These are phyloP conservation scores for Pseudonectria buxi DNA, from an alignment of 2,329 filamentous ascomycete species.

Conservation along the genomic window DNA sequence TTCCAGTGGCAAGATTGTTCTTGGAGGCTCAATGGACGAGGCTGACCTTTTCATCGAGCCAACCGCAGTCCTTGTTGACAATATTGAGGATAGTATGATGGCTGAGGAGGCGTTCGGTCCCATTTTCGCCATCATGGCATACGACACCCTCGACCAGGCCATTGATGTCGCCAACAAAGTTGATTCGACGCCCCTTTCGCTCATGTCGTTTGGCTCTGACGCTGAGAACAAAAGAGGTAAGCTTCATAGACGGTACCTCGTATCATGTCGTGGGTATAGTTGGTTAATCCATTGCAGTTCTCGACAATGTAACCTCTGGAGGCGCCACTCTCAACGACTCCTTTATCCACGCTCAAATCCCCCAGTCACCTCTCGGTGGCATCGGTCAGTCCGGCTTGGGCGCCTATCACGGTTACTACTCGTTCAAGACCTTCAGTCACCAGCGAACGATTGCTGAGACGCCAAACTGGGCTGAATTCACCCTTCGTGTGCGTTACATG, in stretches of 20 bases:
- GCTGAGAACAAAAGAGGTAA: conserved; percentile 67
- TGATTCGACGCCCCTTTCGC: conserved; percentile 73
- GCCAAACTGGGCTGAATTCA: conserved; percentile 32
- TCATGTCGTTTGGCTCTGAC: conserved; percentile 81
- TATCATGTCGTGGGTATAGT: neutral
- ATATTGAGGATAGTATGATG: conserved; percentile 66
- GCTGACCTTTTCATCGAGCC: conserved; percentile 79
- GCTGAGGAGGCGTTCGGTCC: conserved; percentile 86
- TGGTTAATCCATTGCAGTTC: conserved; percentile 28
- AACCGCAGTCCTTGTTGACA: conserved; percentile 80
- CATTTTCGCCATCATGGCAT: conserved; percentile 75
- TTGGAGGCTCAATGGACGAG: conserved; percentile 80
- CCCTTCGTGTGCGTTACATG: conserved; percentile 63
- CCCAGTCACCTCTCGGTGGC: conserved; percentile 41
- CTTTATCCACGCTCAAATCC: conserved; percentile 36
- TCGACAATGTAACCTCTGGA: conserved; percentile 36
- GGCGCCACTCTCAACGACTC: conserved; percentile 46
- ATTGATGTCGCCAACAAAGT: conserved; percentile 75
- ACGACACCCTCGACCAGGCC: conserved; percentile 75
- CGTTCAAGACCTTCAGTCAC: conserved; percentile 38
- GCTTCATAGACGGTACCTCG: conserved; percentile 13
- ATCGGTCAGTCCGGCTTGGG: conserved; percentile 43
- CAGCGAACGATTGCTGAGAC: conserved; percentile 30
- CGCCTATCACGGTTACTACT: conserved; percentile 42
- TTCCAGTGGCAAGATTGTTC: conserved; percentile 73